phyloP scores from a whole-genome alignment of 2,329 filamentous ascomycete genomes.

The Cercospora sesami region DNA sequence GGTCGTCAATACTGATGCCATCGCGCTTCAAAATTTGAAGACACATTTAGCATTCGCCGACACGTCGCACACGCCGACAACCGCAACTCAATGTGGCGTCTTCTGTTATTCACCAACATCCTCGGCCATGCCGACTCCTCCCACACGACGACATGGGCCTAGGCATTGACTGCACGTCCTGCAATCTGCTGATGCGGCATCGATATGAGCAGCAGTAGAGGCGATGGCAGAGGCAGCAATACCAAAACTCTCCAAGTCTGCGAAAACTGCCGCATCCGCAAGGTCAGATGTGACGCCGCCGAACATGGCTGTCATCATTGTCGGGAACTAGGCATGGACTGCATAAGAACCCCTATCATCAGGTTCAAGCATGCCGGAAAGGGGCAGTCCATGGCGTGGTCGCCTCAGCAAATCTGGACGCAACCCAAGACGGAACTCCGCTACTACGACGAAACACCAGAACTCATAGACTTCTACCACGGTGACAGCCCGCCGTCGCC shows the following conservation, averaged over 20 bases:
- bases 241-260: slow-evolving; percentile 40
- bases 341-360: slow-evolving; percentile 18
- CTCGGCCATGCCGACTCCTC: not conserved
- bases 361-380: slow-evolving; percentile 20
- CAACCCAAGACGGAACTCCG: slow-evolving; percentile 4
- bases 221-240: slow-evolving; percentile 37
- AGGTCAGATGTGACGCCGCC: slow-evolving; percentile 22
- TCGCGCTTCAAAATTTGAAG: not conserved
- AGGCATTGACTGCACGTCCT: not conserved
- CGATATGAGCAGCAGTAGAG: slow-evolving; percentile 18
- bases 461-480: slow-evolving; percentile 9
- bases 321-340: slow-evolving; percentile 19
- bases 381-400: slow-evolving; percentile 5
- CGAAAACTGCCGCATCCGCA: slow-evolving; percentile 22
- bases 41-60: not conserved
- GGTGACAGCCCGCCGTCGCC: not conserved
- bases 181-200: not conserved
- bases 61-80: not conserved
- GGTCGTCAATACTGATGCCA: not conserved
- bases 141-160: not conserved
- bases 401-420: slow-evolving; percentile 13
- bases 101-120: not conserved
- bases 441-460: slow-evolving; percentile 18
- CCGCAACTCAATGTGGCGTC: not conserved
- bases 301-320: slow-evolving; percentile 20